Percentiles rank a stretch among this genome's conserved stretches.
Evolutionary conservation across 768 basidiomycete species (phyloP).

Genomic region (Suillus spraguei): DNA sequence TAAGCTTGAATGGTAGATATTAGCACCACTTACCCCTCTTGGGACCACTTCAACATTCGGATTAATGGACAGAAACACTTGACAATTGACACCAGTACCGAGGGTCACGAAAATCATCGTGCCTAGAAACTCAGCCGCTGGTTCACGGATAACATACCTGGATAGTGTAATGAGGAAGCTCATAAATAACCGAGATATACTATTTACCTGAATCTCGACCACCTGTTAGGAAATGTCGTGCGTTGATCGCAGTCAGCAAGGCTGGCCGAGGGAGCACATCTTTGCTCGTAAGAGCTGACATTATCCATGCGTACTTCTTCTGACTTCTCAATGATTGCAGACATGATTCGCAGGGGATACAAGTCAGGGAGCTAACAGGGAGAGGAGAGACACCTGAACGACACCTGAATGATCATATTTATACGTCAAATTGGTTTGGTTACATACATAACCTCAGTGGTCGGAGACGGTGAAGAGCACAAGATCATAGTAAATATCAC

Average conservation of each 20-base stretch:
- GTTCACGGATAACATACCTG: conserved; percentile 54
- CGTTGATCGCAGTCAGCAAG: conserved; percentile 30
- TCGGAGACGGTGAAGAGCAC: background rate
- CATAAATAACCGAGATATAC: background rate
- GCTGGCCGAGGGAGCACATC: background rate
- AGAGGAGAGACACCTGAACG: background rate
- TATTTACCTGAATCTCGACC: conserved; percentile 57
- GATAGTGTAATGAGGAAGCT: background rate
- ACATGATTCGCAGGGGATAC: background rate
- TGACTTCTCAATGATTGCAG: conserved; percentile 3
- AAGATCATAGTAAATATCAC: background rate
- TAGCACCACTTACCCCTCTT: conserved; percentile 54
- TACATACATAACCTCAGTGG: background rate
- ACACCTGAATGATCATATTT: background rate
- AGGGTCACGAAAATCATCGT: conserved; percentile 60
- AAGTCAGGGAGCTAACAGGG: background rate
- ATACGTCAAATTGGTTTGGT: background rate
- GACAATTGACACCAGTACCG: conserved; percentile 59
- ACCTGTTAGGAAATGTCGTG: conserved; percentile 48
- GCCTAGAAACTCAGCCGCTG: conserved; percentile 66
- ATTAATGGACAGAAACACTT: conserved; percentile 52
- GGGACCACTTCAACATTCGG: conserved; percentile 45
- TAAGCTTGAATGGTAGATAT: conserved; percentile 11
- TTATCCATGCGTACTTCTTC: background rate
- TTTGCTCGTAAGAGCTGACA: background rate